Evolutionary conservation across 176 grass and related monocot genomes (phyloP), one percentile per base, ranked within the genome.

Genomic region (Avena eriantha): DNA sequence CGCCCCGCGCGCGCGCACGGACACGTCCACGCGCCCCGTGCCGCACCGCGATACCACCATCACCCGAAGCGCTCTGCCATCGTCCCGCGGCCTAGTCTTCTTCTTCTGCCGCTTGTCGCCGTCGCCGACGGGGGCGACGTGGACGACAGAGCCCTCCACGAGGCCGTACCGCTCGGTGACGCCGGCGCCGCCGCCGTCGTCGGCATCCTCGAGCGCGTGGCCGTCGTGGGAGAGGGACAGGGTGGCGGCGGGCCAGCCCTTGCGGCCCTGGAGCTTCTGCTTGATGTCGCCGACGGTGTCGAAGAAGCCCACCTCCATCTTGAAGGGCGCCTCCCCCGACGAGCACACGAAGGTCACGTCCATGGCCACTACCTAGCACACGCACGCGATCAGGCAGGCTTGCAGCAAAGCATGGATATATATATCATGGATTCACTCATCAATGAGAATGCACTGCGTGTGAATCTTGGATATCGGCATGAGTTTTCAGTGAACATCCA

Each of bases 301-400:
- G 72, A 95, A 95, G 86, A 89, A 95, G 76, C 90, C 88, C 46
- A 92, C 84, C 86, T 95, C 93, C 60, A 95, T 86, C 76, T n/a
- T 59, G 86, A 95, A 89, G 19, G 65, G 24, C 71, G 69, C 67
- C 59, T 90, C 83, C 18, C 75, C 85, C 18, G 87, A 71, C 22
- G 90, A 71, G 45, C 86, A 92, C 76, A 90, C 83, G 55, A 92
- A 88, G 70, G 60, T 86, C 61, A 95, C 90, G 65, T 95, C 93
- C 93, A 95, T 95, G 55, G 10, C 80, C 10, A 23, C 11, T 10
- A 36, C 15, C 22, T 14, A 51, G 14, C 0, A 53, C 4, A 53
- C 5, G 50, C 14, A 47, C 16, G 3, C 26, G 8, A 36, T 10
- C 46, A 9, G 16, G 5, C 49, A 69, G 19, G 22, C 29, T 19